phyloP scores from a whole-genome alignment of 768 basidiomycete genomes.

The Coprinopsis strossmayeri region DNA sequence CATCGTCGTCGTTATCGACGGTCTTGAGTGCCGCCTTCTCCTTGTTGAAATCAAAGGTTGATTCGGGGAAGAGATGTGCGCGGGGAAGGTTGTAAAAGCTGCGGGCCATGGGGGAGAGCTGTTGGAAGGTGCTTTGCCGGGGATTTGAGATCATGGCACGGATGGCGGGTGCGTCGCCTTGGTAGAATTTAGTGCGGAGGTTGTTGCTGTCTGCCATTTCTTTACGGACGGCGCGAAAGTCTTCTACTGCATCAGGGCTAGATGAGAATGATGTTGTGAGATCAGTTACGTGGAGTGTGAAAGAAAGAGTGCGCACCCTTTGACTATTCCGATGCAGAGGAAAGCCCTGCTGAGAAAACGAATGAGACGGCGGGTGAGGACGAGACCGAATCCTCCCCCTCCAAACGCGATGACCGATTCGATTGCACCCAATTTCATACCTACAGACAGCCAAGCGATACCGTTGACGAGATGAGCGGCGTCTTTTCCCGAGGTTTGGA shows the following conservation, averaged over 20 bases:
- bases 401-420: slow-evolving; percentile 65
- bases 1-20: no score
- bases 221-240: slow-evolving; percentile 39
- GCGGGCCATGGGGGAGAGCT: slow-evolving; percentile 40
- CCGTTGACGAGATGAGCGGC: slow-evolving; percentile 50
- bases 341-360: slow-evolving; percentile 46
- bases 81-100: slow-evolving; percentile 30
- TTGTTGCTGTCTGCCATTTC: slow-evolving; percentile 28
- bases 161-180: slow-evolving; percentile 15
- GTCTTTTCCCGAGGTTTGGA: slow-evolving; percentile 39
- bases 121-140: slow-evolving; percentile 46
- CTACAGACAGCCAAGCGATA: slow-evolving; percentile 57
- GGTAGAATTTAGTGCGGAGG: slow-evolving; percentile 25
- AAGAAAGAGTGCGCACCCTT: slow-evolving; percentile 46
- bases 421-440: slow-evolving; percentile 54
- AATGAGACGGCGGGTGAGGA: slow-evolving; percentile 51
- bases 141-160: slow-evolving; percentile 48
- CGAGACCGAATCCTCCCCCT: slow-evolving; percentile 42
- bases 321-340: slow-evolving; percentile 55
- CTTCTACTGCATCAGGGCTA: slow-evolving; percentile 51
- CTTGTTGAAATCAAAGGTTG: slow-evolving; percentile 12
- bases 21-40: not conserved
- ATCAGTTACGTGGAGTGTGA: not conserved
- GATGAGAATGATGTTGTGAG: not conserved
- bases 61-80: slow-evolving; percentile 13